Base-by-base conservation (phyloP, 306 rosid genomes). In the Dalbergia oliveri region DNA sequence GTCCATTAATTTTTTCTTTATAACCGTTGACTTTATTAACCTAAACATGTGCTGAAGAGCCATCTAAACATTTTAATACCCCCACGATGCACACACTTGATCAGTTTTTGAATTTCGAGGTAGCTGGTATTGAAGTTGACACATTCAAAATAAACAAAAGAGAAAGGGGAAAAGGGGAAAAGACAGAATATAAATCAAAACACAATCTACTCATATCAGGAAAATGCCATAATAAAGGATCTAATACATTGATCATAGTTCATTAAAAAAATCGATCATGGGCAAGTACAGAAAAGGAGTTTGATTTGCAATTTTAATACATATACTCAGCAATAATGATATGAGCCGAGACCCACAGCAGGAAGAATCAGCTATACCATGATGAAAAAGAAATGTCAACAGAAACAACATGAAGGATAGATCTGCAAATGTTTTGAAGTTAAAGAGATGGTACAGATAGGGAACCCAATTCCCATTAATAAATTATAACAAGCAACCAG, bases 101-200 rank as follows among this genome's bases (percentile, higher is more conserved):
- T 70, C 12, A 35, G 21, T 26, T n/a, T 77, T 59, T 78, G 63
- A 23, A 66, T 33, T 5, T 8, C 6, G 11, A 44, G 23, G n/a
- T 66, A 60, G 77, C 39, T 79, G 69, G 73, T 59, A 16, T 41
- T 79, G 63, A 84, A 51, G 37, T 68, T 47, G 74, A 79, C 81
- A 69, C 53, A 33, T 19, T 10, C 37, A 43, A 72, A 16, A 51
- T 12, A 6, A 1, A 41, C 15, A 63, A 5, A 45, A 35, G 71
- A 15, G 4, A 50, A 1, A 15, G 9, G 0, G 65, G 39, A 62
- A 51, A 49, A 1, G 4, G 31, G 35, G 33, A 51, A 60, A 37
- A 53, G 12, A 9, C 26, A 72, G 21, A 73, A 43, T 66, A 33
- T 9, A 68, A 61, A 23, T 23, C 33, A 19, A n/a, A 15, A 59